Evolutionary conservation across 1,139 yeast species (phyloP).

Genomic region (Nakaseomyces sp.): DNA sequence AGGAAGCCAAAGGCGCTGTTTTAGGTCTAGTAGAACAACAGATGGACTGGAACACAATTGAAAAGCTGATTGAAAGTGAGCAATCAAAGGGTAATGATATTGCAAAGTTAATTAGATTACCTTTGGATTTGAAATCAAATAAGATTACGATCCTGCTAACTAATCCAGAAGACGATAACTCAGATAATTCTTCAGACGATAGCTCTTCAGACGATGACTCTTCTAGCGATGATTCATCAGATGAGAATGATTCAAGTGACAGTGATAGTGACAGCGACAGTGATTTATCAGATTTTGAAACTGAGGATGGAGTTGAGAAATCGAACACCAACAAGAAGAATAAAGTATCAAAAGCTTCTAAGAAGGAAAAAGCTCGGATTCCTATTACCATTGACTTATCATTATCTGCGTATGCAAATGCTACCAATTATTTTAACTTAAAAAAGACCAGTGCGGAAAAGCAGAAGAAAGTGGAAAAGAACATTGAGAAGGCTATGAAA

Average conservation of each 20-base stretch:
- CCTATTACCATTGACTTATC: conserved; percentile 60
- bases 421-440: conserved; percentile 73
- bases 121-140: conserved; percentile 63
- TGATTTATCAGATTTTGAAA: conserved; percentile 11
- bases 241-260: conserved; percentile 12
- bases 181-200: conserved; percentile 7
- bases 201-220: conserved; percentile 10
- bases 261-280: conserved; percentile 10
- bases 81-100: conserved; percentile 55
- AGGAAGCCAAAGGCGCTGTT: conserved; percentile 61
- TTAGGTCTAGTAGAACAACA: conserved; percentile 65
- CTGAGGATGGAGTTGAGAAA: conserved; percentile 9
- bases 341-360: conserved; percentile 11
- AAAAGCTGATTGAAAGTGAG: conserved; percentile 61
- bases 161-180: conserved; percentile 14
- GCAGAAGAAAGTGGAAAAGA: conserved; percentile 72
- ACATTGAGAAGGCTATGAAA: conserved; percentile 68
- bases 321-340: conserved; percentile 14
- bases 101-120: conserved; percentile 56
- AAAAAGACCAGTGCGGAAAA: conserved; percentile 71
- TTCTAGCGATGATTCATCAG: conserved; percentile 13
- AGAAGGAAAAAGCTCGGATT: conserved; percentile 15
- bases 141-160: conserved; percentile 50
- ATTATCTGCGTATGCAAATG: conserved; percentile 81
- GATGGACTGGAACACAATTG: conserved; percentile 93